Evolutionary conservation across 495 filamentous ascomycete species (phyloP), one percentile per base, ranked within the genome.

Genomic region (Thozetella sp.): DNA sequence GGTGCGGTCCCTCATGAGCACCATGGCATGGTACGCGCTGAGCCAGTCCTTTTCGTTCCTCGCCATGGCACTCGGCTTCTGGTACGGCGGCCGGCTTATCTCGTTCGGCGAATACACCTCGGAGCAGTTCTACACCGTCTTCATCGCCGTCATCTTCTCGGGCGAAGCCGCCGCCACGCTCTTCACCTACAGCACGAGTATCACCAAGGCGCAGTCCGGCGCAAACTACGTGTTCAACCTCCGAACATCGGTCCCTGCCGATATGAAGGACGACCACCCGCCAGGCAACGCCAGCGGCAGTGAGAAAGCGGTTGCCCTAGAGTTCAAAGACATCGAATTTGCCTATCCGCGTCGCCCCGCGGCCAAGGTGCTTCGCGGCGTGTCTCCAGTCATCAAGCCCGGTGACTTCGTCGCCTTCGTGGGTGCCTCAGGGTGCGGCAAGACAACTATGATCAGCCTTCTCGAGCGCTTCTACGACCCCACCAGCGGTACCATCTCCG

Each of bases 401-500:
- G 87, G 88, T 2, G 76, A 85, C 53, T 86, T 80, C 56, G 81
- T 78, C 10, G 89, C 85, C 2, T 72, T 92, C 27, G 88, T 90
- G 13, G 89, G 89, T 1, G 70, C 85, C 0, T 83, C 78, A 0
- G 89, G 89, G 22, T 86, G 81, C 34, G 88, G 87, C 15, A 91
- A 90, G 62, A 86, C 79, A 0, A 89, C 83, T 9, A 72, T 86
- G 11, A 78, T 89, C 9, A 78, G 79, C 1, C 70, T 90, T 0
- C 68, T 90, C 0, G 83, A 86, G 68, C 59, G 70, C 6, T 87
- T 88, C 66, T 89, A 88, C 62, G 72, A 80, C 23, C 69, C 79
- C 1, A 71, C 69, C 1, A 67, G 71, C 20, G 86, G 86, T 17
- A 61, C 55, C n/a, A 83, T 88, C 26, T 53, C 72, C 1, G 58